A percentile compares a stretch with the other conserved stretches of the same genome.
Conservation (phyloP, 805 yeast genomes). For the Starmerella ratchasimensis region DNA sequence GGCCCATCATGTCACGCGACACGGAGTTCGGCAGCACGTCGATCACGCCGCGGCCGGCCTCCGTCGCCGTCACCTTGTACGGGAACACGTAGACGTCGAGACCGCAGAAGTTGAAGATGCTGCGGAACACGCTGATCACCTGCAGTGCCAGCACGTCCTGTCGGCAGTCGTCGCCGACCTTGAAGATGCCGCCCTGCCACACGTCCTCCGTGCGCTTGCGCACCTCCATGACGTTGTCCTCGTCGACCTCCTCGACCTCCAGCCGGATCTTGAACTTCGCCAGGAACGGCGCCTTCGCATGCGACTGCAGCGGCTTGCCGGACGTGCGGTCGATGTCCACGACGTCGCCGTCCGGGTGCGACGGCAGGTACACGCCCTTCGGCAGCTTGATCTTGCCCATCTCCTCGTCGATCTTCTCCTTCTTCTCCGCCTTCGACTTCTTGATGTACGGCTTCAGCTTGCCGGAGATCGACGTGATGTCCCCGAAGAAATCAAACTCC, state of each 20-base stretch:
- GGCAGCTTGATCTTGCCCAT: conserved; percentile 64
- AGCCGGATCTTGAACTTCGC: conserved; percentile 81
- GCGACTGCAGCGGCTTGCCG: conserved; percentile 91
- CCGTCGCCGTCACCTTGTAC: conserved; percentile 91
- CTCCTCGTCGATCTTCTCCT: conserved; percentile 89
- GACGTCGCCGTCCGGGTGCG: conserved; percentile 92
- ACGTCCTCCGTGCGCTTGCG: conserved; percentile 35
- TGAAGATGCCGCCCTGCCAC: conserved; percentile 94
- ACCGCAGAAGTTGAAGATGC: conserved; percentile 80
- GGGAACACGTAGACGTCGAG: conserved; percentile 87
- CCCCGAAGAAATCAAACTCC: conserved; percentile 81
- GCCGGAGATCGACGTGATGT: conserved; percentile 87
- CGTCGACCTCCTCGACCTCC: conserved; percentile 24
- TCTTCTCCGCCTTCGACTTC: conserved; percentile 90
- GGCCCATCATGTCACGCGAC: conserved; percentile 94
- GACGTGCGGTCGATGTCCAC: conserved; percentile 82
- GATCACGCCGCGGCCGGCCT: conserved; percentile 98
- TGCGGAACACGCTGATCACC: conserved; percentile 76
- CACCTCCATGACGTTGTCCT: conserved; percentile 10
- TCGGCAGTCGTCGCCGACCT: conserved; percentile 97
- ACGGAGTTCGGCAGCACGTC: conserved; percentile 93
- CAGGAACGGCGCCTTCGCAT: conserved; percentile 97
- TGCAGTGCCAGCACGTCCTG: conserved; percentile 94
- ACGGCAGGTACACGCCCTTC: conserved; percentile 82
- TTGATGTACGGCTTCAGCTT: conserved; percentile 88